These are phyloP conservation scores for Tylopilus subfusipes DNA, from an alignment of 768 basidiomycete species.

Conservation along the genomic window DNA sequence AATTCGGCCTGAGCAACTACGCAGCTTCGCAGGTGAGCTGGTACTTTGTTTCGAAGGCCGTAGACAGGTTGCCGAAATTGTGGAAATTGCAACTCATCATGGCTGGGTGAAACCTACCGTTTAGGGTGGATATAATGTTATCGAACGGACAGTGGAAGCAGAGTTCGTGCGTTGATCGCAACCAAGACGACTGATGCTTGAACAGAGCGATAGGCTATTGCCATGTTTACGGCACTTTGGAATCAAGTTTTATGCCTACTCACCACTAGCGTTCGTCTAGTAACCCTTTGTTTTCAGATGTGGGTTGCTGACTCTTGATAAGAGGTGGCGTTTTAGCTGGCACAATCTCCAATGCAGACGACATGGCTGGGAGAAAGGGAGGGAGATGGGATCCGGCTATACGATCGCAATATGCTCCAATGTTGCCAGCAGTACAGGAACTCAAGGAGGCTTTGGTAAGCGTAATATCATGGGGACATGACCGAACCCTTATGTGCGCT, in stretches of 20 bases:
- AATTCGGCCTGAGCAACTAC: slow-evolving; percentile 18
- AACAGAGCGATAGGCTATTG: slow-evolving; percentile 27
- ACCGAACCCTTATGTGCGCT: neutral
- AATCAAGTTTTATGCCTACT: slow-evolving; percentile 36
- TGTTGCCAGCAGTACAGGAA: slow-evolving; percentile 11
- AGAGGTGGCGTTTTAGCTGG: slow-evolving; percentile 17
- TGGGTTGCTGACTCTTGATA: neutral
- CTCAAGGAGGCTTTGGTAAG: slow-evolving; percentile 14
- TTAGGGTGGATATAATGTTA: slow-evolving; percentile 47
- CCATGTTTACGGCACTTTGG: slow-evolving; percentile 42
- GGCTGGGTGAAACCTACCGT: slow-evolving; percentile 47
- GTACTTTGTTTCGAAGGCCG: neutral
- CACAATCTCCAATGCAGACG: slow-evolving; percentile 9
- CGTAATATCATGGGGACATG: neutral
- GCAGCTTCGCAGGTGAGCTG: slow-evolving; percentile 34
- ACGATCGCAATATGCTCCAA: slow-evolving; percentile 5
- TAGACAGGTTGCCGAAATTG: slow-evolving; percentile 42
- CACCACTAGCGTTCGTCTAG: slow-evolving; percentile 11
- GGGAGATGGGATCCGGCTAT: slow-evolving; percentile 20
- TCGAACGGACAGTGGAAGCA: slow-evolving; percentile 38
- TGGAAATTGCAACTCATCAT: slow-evolving; percentile 39
- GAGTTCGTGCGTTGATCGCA: slow-evolving; percentile 19
- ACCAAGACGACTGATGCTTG: neutral
- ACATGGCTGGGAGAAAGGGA: slow-evolving; percentile 7
- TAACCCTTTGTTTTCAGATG: neutral